These are phyloP conservation scores for Daldinia childiae DNA, from an alignment of 495 filamentous ascomycete species.

Conservation along the genomic window DNA sequence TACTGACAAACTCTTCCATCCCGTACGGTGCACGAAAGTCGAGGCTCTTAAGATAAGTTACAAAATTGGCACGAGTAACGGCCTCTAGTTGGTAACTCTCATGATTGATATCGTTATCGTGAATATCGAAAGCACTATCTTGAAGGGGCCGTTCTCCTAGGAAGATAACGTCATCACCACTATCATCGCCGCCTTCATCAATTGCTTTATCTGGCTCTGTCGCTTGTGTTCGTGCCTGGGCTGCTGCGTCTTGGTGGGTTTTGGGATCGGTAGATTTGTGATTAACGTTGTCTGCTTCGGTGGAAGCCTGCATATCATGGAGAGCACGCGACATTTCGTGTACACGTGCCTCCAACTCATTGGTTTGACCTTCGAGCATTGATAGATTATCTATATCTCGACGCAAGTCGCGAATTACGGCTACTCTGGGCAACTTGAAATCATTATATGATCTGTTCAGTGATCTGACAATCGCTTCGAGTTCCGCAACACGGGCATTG, in stretches of 20 bases:
- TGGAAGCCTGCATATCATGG: not conserved
- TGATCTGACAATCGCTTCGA: not conserved
- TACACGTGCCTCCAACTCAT: not conserved
- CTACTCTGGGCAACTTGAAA: not conserved
- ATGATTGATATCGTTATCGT: not conserved
- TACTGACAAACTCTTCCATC: not conserved
- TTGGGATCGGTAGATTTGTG: not conserved
- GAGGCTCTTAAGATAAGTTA: conserved; percentile 6
- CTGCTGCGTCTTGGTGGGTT: not conserved
- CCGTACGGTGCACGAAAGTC: not conserved
- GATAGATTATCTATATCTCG: conserved; percentile 4
- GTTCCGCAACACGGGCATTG: not conserved
- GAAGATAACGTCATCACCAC: not conserved
- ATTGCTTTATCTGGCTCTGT: not conserved
- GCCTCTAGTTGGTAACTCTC: not conserved
- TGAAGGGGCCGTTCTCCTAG: not conserved
- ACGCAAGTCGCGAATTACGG: not conserved
- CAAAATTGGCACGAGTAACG: not conserved
- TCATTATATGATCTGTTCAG: not conserved
- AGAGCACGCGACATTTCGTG: not conserved
- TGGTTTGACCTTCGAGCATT: not conserved
- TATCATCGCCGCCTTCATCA: not conserved
- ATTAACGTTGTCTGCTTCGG: not conserved
- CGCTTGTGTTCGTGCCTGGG: not conserved
- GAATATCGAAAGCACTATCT: not conserved